Percentiles rank a stretch among this genome's conserved stretches.
Conservation (phyloP, 1,284 basidiomycete genomes). For the Apiotrichum veenhuisii region DNA sequence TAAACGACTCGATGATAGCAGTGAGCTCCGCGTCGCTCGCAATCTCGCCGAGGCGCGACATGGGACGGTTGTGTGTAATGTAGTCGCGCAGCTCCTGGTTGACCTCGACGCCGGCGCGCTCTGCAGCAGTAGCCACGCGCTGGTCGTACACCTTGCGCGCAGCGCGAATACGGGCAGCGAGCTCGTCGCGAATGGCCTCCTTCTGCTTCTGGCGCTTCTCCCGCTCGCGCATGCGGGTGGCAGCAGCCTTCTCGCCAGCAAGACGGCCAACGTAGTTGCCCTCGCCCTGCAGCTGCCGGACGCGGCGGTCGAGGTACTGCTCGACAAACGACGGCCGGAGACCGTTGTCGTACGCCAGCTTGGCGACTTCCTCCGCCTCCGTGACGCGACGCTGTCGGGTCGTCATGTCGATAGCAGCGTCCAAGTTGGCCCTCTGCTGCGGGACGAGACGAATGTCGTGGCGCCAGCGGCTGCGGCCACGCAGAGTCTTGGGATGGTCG, state of each 20-base stretch:
- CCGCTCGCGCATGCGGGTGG: constrained; percentile 2
- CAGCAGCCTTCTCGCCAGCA: not conserved
- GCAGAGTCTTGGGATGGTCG: constrained; percentile 22
- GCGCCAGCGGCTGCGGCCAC: constrained; percentile 27
- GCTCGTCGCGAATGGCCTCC: constrained; percentile 26
- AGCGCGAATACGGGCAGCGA: constrained; percentile 25
- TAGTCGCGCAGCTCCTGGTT: constrained; percentile 26
- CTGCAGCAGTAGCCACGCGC: constrained; percentile 24
- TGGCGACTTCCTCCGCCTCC: constrained; percentile 19
- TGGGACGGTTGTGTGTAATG: constrained; percentile 19
- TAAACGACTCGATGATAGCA: constrained; percentile 18
- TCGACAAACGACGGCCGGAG: constrained; percentile 23
- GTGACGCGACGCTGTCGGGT: constrained; percentile 15
- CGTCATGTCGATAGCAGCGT: constrained; percentile 21
- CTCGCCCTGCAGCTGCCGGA: not conserved
- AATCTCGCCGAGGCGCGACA: constrained; percentile 17
- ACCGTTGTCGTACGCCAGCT: constrained; percentile 35
- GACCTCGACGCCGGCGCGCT: constrained; percentile 17
- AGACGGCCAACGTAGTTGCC: not conserved
- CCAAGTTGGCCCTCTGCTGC: constrained; percentile 29
- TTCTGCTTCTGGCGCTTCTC: constrained; percentile 6
- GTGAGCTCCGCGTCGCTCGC: constrained; percentile 13
- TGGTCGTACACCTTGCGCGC: constrained; percentile 29
- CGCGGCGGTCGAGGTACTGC: constrained; percentile 15
- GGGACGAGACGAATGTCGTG: constrained; percentile 22